Percentiles rank a stretch among this genome's conserved stretches.
phyloP scores from a whole-genome alignment of 2,329 filamentous ascomycete genomes.

The Aspergillus fijiensis region DNA sequence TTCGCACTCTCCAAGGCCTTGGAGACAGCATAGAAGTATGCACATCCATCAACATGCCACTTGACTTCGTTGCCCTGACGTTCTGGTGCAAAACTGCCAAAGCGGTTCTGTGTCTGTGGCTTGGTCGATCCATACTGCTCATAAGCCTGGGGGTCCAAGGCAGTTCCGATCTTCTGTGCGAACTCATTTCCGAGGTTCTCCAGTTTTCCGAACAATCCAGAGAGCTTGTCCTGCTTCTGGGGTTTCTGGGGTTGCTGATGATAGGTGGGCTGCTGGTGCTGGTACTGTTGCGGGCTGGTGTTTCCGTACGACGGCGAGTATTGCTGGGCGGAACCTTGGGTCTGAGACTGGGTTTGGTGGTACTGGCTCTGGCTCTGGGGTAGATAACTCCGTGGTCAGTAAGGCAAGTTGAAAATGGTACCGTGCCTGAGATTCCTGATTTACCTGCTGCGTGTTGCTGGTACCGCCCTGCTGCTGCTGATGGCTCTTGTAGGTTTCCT shows the following conservation, averaged over 20 bases:
- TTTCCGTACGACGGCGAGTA: constrained; percentile 18
- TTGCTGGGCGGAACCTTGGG: constrained; percentile 2
- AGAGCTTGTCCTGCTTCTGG: constrained; percentile 38
- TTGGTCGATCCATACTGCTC: constrained; percentile 43
- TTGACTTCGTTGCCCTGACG: constrained; percentile 71
- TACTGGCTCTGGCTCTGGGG: neutral
- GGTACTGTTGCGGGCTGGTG: constrained; percentile 24
- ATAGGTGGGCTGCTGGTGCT: constrained; percentile 29
- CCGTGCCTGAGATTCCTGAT: neutral
- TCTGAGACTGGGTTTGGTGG: neutral
- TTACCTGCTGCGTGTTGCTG: constrained; percentile 9
- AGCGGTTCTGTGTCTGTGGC: constrained; percentile 50
- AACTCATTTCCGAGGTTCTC: constrained; percentile 54
- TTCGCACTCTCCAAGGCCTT: constrained; percentile 73
- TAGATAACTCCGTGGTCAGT: neutral
- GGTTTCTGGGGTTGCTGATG: constrained; percentile 25
- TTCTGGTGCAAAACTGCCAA: constrained; percentile 68
- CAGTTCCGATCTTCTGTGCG: constrained; percentile 50
- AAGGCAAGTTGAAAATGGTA: neutral
- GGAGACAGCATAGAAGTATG: constrained; percentile 83
- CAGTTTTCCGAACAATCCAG: constrained; percentile 56
- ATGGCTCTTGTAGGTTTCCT: constrained; percentile 39
- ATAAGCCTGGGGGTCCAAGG: constrained; percentile 50
- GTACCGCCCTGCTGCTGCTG: constrained; percentile 14
- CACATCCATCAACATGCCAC: constrained; percentile 84